Conservation (phyloP, 2,329 filamentous ascomycete species). For the Fusarium hainanense region DNA sequence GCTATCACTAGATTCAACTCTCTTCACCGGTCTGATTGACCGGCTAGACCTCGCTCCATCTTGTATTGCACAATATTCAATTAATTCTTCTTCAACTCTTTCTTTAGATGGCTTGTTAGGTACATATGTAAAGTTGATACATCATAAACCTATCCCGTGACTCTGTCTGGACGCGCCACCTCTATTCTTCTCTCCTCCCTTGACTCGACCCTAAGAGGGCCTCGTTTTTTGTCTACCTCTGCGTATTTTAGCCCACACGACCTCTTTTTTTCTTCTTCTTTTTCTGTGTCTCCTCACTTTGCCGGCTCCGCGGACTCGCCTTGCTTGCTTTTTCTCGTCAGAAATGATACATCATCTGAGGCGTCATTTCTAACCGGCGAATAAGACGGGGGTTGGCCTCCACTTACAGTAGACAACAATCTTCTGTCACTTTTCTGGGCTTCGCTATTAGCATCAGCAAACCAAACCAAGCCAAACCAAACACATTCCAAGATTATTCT, state of each 20-base stretch:
- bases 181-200: constrained; percentile 5
- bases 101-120: background rate
- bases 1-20: background rate
- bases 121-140: constrained; percentile 29
- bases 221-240: background rate
- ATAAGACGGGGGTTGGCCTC: constrained; percentile 13
- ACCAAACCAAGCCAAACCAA: background rate
- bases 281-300: background rate
- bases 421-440: constrained; percentile 1
- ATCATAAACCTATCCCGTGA: constrained; percentile 31
- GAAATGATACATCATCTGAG: constrained; percentile 33
- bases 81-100: background rate
- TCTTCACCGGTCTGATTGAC: background rate
- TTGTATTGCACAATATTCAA: background rate
- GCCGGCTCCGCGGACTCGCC: constrained; percentile 16
- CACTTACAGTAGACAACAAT: background rate
- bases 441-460: background rate
- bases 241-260: background rate
- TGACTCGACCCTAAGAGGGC: background rate
- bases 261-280: background rate
- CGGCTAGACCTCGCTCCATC: background rate
- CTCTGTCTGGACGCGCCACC: constrained; percentile 22
- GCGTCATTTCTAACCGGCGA: constrained; percentile 16
- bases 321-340: constrained; percentile 6
- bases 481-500: constrained; percentile 3